Base-by-base conservation (phyloP, 176 grass and related monocot genomes). In the Cenchrus americanus region DNA sequence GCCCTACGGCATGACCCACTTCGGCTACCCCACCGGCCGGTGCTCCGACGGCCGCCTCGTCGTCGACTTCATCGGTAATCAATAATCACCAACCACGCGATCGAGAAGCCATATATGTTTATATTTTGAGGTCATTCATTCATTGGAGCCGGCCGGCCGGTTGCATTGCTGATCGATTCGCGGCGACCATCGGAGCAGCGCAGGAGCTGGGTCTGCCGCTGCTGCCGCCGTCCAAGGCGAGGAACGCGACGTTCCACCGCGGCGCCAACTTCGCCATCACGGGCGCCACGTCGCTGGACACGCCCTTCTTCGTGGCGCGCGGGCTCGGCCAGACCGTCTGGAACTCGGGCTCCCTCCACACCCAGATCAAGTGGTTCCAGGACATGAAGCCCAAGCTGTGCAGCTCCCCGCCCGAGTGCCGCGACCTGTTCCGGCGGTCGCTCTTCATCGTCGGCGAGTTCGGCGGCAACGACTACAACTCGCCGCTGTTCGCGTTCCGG, bases 391-490 rank as follows among this genome's bases (percentile, higher is more conserved):
- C 95, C 23, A 88, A 89, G 61, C 73, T 94, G 22, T 97, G 95
- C 83, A 27, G 43, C 62, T 90, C 94, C 17, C 47, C 94, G 10
- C 70, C 86, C 90, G 87, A 87, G 42, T 98, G 96, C 87, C 88
- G 58, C 9, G 88, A 90, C 17, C 70, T 93, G 59, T 85, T 95
- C 78, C 75, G 91, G 47, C 88, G 83, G 49, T 98, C 96, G 18
- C 93, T 98, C 30, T 98, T 98, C 87, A 71, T 98, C 72, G 92
- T 95, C 6, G 95, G 95, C 22, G 95, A 93, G 78, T 95, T 98
- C 71, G 96, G 96, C 68, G 96, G 96, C 1, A 98, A 98, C 69
- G 96, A 98, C 68, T 98, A 98, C 88, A 95, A 90, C 88, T 89
- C 91, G 8, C 87, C 91, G 41, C 75, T 98, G 5, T 98, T 98